Conservation (phyloP, 495 filamentous ascomycete species). For the Aspergillus conjunctus region DNA sequence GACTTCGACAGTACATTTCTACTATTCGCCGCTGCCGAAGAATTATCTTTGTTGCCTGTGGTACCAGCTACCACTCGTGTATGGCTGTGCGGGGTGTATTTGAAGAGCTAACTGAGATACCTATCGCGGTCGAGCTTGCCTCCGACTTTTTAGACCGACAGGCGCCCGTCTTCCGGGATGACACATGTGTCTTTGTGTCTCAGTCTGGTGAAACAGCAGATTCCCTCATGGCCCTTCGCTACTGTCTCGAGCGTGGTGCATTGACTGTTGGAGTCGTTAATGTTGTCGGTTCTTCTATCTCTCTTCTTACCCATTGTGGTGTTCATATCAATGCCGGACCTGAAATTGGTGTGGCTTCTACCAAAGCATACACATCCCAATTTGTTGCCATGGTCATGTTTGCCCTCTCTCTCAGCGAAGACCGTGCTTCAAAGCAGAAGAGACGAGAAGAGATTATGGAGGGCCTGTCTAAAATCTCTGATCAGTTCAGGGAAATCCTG, state of each 20-base stretch:
- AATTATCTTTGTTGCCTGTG: slow-evolving; percentile 98
- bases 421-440: slow-evolving; percentile 91
- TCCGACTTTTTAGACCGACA: slow-evolving; percentile 97
- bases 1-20: slow-evolving; percentile 89
- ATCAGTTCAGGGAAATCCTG: slow-evolving; percentile 88
- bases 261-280: slow-evolving; percentile 98
- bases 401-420: slow-evolving; percentile 90
- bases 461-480: slow-evolving; percentile 80
- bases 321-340: slow-evolving; percentile 99
- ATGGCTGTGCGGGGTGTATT: slow-evolving; percentile 98
- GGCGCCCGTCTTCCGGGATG: slow-evolving; percentile 98
- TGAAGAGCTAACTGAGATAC: slow-evolving; percentile 97
- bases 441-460: slow-evolving; percentile 96
- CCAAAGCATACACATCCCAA: slow-evolving; percentile 98
- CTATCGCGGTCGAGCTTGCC: slow-evolving; percentile 93
- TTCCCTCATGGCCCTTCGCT: slow-evolving; percentile 92
- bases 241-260: slow-evolving; percentile 95
- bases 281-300: slow-evolving; percentile 96
- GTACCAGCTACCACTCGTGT: slow-evolving; percentile 97
- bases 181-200: slow-evolving; percentile 98
- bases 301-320: slow-evolving; percentile 97
- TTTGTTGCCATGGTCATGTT: slow-evolving; percentile 99
- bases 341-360: slow-evolving; percentile 98
- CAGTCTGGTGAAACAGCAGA: slow-evolving; percentile 99
- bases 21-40: slow-evolving; percentile 95